phyloP scores from a whole-genome alignment of 352 stramenopile species.

The Phytopythium oedochilum region DNA sequence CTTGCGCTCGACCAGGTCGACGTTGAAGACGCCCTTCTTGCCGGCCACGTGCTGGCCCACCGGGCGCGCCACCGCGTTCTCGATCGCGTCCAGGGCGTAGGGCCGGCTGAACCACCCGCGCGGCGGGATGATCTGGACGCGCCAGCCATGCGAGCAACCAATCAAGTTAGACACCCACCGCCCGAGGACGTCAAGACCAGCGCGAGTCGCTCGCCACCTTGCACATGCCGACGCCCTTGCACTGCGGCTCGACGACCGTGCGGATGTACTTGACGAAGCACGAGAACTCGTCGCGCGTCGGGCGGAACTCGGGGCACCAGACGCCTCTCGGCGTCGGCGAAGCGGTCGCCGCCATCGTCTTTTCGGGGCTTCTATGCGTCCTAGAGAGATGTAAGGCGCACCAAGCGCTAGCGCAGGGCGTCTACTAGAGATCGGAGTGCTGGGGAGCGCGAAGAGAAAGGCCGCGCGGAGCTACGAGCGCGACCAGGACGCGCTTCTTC shows the following conservation, averaged over 20 bases:
- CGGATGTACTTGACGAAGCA: conserved; percentile 84
- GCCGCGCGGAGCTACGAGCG: too few species aligned
- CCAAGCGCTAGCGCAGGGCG: not conserved
- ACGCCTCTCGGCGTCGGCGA: conserved; percentile 17
- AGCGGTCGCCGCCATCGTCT: not conserved
- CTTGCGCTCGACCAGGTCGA: conserved; percentile 87
- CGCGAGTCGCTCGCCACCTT: conserved; percentile 51
- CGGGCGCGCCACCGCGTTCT: conserved; percentile 47
- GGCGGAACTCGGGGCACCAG: conserved; percentile 85
- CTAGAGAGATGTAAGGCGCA: not conserved
- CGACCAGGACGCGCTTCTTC: too few species aligned
- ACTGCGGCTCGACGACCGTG: conserved; percentile 76
- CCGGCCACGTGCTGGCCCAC: conserved; percentile 87
- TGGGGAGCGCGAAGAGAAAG: too few species aligned
- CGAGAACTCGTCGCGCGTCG: conserved; percentile 80
- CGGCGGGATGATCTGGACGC: conserved; percentile 53
- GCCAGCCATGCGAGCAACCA: not conserved
- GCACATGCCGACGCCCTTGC: conserved; percentile 78
- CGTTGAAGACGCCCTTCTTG: conserved; percentile 88
- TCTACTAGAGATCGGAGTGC: too few species aligned
- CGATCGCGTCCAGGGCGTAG: conserved; percentile 51
- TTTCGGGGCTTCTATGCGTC: not conserved
- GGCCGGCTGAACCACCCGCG: conserved; percentile 69
- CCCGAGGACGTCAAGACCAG: not conserved
- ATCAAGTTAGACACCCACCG: not conserved